A percentile compares a stretch with the other conserved stretches of the same genome.
These are phyloP conservation scores for Leucoagaricus sp. DNA, from an alignment of 1,284 basidiomycete genomes.

Conservation along the genomic window DNA sequence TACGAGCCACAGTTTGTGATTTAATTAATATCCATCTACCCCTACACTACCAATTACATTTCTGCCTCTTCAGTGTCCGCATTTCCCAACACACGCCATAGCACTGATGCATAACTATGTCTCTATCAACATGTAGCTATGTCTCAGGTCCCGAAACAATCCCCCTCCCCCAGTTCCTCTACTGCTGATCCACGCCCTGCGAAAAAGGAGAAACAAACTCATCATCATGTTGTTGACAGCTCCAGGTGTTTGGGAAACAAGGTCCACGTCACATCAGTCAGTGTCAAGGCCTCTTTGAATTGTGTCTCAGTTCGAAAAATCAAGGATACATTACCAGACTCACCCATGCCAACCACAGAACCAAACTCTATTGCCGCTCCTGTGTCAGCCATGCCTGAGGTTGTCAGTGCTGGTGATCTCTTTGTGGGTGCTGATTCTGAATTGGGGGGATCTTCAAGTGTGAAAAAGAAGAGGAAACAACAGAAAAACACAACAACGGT, in stretches of 20 bases:
- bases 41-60: too few relatives aligned
- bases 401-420: not conserved
- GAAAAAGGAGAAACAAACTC: not conserved
- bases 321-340: not conserved
- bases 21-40: too few relatives aligned
- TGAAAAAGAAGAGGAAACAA: not conserved
- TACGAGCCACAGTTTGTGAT: too few relatives aligned
- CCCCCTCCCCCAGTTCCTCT: too few relatives aligned
- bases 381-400: not conserved
- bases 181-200: not conserved
- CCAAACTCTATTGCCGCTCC: not conserved
- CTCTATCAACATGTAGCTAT: too few relatives aligned
- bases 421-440: not conserved
- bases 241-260: not conserved
- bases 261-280: not conserved
- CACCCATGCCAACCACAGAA: too few relatives aligned
- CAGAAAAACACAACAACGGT: not conserved
- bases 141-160: too few relatives aligned
- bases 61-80: too few relatives aligned
- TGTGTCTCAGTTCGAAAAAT: not conserved
- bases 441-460: not conserved
- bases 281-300: not conserved
- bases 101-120: too few relatives aligned
- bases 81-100: too few relatives aligned
- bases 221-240: not conserved